Evolutionary conservation across 78 protist species (phyloP), one percentile per base, ranked within the genome.

Genomic region (Dictyostelium firmibasis): DNA sequence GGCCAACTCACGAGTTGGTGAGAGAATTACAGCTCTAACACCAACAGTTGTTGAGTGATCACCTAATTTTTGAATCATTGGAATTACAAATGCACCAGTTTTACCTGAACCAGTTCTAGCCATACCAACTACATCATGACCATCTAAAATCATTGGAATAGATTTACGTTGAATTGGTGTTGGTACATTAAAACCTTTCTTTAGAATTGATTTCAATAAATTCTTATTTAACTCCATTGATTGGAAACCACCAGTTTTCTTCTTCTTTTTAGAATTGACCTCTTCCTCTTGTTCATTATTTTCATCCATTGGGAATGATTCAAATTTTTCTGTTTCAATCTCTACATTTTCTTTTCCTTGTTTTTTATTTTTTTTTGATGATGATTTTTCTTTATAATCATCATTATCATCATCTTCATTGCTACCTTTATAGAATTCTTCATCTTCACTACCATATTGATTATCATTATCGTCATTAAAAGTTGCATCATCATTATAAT

Each of bases 1-100:
- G 3, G 99, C 99, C 6, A 99, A 94, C 83, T 99, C 99, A n/a
- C 99, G 98, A 9, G 99, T 98, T 31, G 99, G 99, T 6, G 99
- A 91, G 35, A 99, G 70, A 9, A 99, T 74, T 16, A 99, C 20
- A 0, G 97, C 99, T 9, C 99, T 94, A 7, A 82, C 93, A 31
- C 99, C 99, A 57, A 98, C 96, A 50, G 81, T 67, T 23, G 76
- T 13, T 25, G 97, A 83, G 96, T 98, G 98, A 33, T 36, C 89
- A 44, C 44, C 35, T 35, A 97, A 85, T 23, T 62, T 74, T n/a
- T 99, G 93, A 74, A 98, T 20, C 95, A 98, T 69, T 14, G 99
- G 99, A 13, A 99, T 35, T 20, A 99, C 92, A 84, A 98, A 99
- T n/a, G 99, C 99, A 14, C 98, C 99, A 2, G 99, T 99, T 87